phyloP scores from a whole-genome alignment of 2,329 filamentous ascomycete genomes.

The Byssochlamys sp. region DNA sequence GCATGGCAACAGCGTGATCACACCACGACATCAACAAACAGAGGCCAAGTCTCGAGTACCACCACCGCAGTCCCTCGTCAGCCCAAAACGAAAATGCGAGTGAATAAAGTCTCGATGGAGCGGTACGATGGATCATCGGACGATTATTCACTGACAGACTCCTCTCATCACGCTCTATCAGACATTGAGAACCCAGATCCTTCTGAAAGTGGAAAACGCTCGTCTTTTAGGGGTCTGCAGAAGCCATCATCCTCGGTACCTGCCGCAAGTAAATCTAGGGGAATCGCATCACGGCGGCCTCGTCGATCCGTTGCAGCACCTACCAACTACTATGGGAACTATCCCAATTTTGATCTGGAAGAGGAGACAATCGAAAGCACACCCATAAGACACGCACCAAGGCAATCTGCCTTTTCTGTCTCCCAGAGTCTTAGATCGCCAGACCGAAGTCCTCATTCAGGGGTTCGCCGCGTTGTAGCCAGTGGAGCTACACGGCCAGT shows the following conservation, averaged over 20 bases:
- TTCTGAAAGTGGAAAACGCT: background rate
- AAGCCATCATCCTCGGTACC: background rate
- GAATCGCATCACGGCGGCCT: constrained; percentile 15
- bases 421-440: background rate
- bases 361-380: constrained; percentile 3
- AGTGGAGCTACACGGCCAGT: background rate
- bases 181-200: background rate
- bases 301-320: constrained; percentile 17
- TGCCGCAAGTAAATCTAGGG: background rate
- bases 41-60: background rate
- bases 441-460: constrained; percentile 9
- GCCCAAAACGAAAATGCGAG: background rate
- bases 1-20: background rate
- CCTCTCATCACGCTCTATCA: background rate
- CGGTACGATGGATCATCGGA: background rate
- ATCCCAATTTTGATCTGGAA: constrained; percentile 7
- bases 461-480: background rate
- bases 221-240: background rate
- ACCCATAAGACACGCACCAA: background rate
- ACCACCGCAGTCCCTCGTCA: background rate
- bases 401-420: background rate
- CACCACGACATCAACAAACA: background rate
- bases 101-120: background rate
- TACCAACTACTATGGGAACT: constrained; percentile 22
- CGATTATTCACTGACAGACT: background rate